Evolutionary conservation across 1,284 basidiomycete species (phyloP).

Genomic region (Singerocomus inundabilis): DNA sequence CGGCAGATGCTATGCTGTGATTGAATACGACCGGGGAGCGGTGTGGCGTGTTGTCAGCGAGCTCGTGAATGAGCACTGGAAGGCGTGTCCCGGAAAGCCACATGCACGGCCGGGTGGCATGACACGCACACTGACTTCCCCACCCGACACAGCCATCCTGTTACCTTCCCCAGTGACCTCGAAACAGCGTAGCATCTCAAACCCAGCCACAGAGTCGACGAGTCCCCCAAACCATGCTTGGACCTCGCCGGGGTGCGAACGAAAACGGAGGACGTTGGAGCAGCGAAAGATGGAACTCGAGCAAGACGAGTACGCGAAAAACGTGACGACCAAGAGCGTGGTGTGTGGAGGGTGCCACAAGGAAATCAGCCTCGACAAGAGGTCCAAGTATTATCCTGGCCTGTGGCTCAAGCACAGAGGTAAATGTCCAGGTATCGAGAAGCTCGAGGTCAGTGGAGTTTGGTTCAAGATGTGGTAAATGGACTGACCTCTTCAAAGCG

Average conservation of each 20-base stretch:
- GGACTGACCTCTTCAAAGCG: conserved; percentile 22
- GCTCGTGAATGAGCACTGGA: conserved; percentile 31
- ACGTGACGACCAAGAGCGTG: conserved; percentile 29
- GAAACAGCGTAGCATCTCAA: conserved; percentile 3
- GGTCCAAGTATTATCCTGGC: conserved; percentile 35
- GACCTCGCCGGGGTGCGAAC: conserved; percentile 22
- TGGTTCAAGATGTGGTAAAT: neutral
- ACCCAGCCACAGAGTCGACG: neutral
- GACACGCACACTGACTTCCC: conserved; percentile 12
- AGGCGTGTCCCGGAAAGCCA: conserved; percentile 26
- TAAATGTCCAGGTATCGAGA: conserved; percentile 26
- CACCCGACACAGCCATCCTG: conserved; percentile 8
- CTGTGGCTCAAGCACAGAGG: conserved; percentile 30
- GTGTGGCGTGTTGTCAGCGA: conserved; percentile 28
- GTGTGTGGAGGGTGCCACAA: conserved; percentile 26
- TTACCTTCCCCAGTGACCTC: conserved; percentile 8
- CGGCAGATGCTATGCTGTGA: conserved; percentile 24
- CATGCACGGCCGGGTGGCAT: conserved; percentile 12
- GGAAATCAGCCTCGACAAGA: conserved; percentile 34
- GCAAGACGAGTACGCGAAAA: conserved; percentile 27
- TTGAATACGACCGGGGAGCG: conserved; percentile 28
- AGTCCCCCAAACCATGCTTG: conserved; percentile 5
- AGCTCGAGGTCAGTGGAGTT: conserved; percentile 28
- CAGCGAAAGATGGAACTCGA: conserved; percentile 31
- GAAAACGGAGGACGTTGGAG: conserved; percentile 31